A percentile compares a stretch with the other conserved stretches of the same genome.
These are phyloP conservation scores for Chaetothyriales sp. DNA, from an alignment of 2,329 filamentous ascomycete genomes.

Conservation along the genomic window DNA sequence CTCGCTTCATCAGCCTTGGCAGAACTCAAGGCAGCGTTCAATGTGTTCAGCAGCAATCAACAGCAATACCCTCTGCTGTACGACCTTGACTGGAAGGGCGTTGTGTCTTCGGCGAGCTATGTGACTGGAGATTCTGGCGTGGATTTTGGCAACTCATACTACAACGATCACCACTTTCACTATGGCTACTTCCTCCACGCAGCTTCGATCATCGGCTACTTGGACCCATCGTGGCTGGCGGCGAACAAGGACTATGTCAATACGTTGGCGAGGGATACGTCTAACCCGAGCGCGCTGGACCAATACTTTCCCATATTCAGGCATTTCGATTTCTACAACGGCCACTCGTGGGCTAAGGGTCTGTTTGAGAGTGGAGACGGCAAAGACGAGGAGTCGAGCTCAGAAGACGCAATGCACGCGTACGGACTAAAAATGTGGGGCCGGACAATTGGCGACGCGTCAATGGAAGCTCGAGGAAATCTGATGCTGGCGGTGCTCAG, in stretches of 20 bases:
- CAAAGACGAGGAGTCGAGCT: slow-evolving; percentile 60
- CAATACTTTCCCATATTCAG: slow-evolving; percentile 68
- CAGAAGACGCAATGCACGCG: slow-evolving; percentile 75
- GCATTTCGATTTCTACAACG: slow-evolving; percentile 86
- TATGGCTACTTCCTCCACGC: slow-evolving; percentile 79
- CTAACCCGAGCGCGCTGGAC: slow-evolving; percentile 61
- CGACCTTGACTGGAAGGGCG: slow-evolving; percentile 57
- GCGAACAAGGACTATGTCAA: slow-evolving; percentile 70
- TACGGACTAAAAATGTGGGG: slow-evolving; percentile 96
- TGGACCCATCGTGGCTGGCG: slow-evolving; percentile 62
- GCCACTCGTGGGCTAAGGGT: slow-evolving; percentile 76
- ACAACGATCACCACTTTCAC: slow-evolving; percentile 52
- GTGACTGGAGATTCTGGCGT: slow-evolving; percentile 51
- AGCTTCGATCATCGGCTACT: slow-evolving; percentile 65
- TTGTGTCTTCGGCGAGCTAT: slow-evolving; percentile 66
- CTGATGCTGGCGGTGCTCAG: slow-evolving; percentile 70
- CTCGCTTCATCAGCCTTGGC: slow-evolving; percentile 46
- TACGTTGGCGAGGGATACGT: slow-evolving; percentile 65
- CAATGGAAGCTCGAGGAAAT: slow-evolving; percentile 71
- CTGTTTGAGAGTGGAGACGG: slow-evolving; percentile 41
- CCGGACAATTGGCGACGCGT: slow-evolving; percentile 55
- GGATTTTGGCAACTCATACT: slow-evolving; percentile 83
- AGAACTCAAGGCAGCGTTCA: slow-evolving; percentile 53
- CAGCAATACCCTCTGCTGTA: slow-evolving; percentile 50
- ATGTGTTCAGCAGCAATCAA: slow-evolving; percentile 51